A percentile compares a stretch with the other conserved stretches of the same genome.
These are phyloP conservation scores for Morella rubra DNA, from an alignment of 306 rosid genomes.

Conservation along the genomic window DNA sequence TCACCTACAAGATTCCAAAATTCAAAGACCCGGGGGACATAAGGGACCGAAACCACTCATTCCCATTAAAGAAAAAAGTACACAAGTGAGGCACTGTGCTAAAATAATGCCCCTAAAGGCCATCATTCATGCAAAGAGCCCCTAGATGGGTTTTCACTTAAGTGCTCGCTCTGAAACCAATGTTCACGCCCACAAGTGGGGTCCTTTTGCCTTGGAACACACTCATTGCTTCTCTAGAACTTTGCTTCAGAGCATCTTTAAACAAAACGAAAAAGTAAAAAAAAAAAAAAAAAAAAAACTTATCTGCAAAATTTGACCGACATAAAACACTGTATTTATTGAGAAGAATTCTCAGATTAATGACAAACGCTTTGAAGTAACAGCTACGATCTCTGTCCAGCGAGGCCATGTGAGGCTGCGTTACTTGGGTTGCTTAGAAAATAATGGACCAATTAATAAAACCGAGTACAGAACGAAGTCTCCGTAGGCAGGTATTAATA, in stretches of 20 bases:
- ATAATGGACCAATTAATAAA: neutral
- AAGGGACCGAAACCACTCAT: constrained; percentile 50
- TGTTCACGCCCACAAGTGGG: constrained; percentile 45
- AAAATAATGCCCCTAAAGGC: constrained; percentile 29
- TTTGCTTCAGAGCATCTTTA: constrained; percentile 37
- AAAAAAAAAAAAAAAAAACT: neutral
- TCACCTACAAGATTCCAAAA: constrained; percentile 42
- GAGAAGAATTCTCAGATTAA: constrained; percentile 18
- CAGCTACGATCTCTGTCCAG: constrained; percentile 36
- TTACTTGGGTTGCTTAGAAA: constrained; percentile 11
- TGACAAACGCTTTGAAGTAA: constrained; percentile 27
- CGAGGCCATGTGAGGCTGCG: constrained; percentile 52
- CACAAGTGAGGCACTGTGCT: constrained; percentile 19
- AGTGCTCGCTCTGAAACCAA: constrained; percentile 37
- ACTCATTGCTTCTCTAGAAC: constrained; percentile 77
- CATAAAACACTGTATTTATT: constrained; percentile 19
- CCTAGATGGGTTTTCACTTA: constrained; percentile 26
- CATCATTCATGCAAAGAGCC: constrained; percentile 34
- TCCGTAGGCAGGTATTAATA: neutral
- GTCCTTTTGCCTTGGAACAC: constrained; percentile 55
- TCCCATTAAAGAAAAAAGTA: constrained; percentile 40
- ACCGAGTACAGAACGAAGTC: neutral
- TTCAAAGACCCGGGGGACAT: constrained; percentile 32
- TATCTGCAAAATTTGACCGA: constrained; percentile 20
- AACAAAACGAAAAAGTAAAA: neutral